Evolutionary conservation across 495 filamentous ascomycete genomes (phyloP).

Genomic region (Penicillium canariense): DNA sequence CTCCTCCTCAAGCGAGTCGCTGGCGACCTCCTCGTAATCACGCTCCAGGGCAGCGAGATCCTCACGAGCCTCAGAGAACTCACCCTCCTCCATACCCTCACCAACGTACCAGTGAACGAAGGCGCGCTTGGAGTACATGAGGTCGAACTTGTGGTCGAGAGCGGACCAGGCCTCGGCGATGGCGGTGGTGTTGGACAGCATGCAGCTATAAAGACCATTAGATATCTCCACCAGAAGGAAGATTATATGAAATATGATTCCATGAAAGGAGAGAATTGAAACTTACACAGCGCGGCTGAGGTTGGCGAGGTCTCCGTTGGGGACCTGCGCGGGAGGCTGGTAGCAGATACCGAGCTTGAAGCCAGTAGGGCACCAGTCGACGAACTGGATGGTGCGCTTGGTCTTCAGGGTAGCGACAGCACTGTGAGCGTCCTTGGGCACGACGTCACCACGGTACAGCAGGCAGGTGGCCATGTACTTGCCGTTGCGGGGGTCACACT

Average conservation of each 20-base stretch:
- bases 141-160: slow-evolving; percentile 97
- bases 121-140: slow-evolving; percentile 99
- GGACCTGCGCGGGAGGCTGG: slow-evolving; percentile 92
- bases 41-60: slow-evolving; percentile 96
- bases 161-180: slow-evolving; percentile 98
- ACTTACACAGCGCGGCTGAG: slow-evolving; percentile 96
- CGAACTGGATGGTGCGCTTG: slow-evolving; percentile 97
- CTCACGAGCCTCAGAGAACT: slow-evolving; percentile 98
- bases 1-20: slow-evolving; percentile 89
- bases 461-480: slow-evolving; percentile 99
- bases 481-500: slow-evolving; percentile 97
- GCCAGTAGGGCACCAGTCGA: slow-evolving; percentile 99
- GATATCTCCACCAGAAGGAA: not conserved
- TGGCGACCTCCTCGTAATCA: slow-evolving; percentile 98
- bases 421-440: slow-evolving; percentile 88
- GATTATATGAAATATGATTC: too few species aligned
- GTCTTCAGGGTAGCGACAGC: slow-evolving; percentile 97
- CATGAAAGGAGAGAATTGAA: not conserved
- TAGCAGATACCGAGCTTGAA: slow-evolving; percentile 99
- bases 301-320: slow-evolving; percentile 95
- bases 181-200: slow-evolving; percentile 99
- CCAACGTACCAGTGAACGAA: slow-evolving; percentile 99
- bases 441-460: slow-evolving; percentile 97
- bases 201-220: slow-evolving; percentile 63
- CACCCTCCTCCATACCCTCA: slow-evolving; percentile 99